Evolutionary conservation across 805 yeast genomes (phyloP).

Genomic region (Saccharomycopsis amapae): DNA sequence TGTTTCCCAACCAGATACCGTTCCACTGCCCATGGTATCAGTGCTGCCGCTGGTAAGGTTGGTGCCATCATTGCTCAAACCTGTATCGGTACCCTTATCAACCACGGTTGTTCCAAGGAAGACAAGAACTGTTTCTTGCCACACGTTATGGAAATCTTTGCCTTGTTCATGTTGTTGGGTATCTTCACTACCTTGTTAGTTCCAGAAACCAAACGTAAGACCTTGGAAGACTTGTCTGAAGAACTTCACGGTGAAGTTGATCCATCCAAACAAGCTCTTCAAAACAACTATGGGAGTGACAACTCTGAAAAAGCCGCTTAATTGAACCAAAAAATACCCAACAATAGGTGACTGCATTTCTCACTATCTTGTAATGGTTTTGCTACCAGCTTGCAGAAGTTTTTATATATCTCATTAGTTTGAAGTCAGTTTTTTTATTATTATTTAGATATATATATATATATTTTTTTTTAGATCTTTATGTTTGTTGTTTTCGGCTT

Average conservation of each 20-base stretch:
- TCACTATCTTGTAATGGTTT: too few relatives aligned
- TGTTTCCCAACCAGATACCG: conserved; percentile 91
- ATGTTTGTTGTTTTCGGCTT: neutral
- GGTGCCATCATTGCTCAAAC: conserved; percentile 93
- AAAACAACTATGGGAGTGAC: conserved; percentile 15
- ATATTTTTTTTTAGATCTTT: neutral
- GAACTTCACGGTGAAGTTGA: conserved; percentile 76
- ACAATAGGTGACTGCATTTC: neutral
- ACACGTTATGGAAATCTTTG: conserved; percentile 91
- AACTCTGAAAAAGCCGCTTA: conserved; percentile 22
- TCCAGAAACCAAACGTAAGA: conserved; percentile 90
- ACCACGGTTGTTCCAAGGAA: conserved; percentile 66
- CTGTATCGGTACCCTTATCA: conserved; percentile 73
- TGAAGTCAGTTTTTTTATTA: neutral
- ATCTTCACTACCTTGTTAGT: conserved; percentile 53
- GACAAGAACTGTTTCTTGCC: conserved; percentile 72
- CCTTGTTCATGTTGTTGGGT: conserved; percentile 86
- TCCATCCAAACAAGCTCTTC: conserved; percentile 11
- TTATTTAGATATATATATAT: neutral
- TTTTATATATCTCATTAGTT: neutral
- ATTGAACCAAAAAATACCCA: neutral
- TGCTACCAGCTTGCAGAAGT: neutral
- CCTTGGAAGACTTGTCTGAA: conserved; percentile 78
- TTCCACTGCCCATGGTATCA: conserved; percentile 91
- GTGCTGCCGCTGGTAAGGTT: conserved; percentile 87